Evolutionary conservation across 2,329 filamentous ascomycete species (phyloP).

Genomic region (Blumeria graminis): DNA sequence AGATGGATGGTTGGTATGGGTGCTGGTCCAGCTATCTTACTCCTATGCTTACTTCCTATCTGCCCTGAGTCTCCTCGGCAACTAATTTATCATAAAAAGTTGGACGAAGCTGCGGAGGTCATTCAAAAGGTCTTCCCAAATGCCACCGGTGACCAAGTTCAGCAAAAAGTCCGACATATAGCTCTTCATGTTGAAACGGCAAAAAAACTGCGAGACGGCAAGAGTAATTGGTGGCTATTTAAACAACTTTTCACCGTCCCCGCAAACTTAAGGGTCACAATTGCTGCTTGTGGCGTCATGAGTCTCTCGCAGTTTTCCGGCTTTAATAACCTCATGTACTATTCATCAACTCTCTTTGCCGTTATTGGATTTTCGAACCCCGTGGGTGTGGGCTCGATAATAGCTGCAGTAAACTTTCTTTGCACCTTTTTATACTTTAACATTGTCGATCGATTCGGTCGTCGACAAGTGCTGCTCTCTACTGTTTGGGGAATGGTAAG

Average conservation of each 20-base stretch:
- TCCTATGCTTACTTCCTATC: constrained; percentile 35
- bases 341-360: constrained; percentile 19
- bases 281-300: constrained; percentile 26
- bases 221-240: constrained; percentile 19
- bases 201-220: constrained; percentile 18
- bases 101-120: constrained; percentile 24
- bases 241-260: constrained; percentile 22
- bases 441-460: constrained; percentile 24
- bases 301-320: constrained; percentile 24
- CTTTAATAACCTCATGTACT: constrained; percentile 23
- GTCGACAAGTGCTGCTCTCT: constrained; percentile 21
- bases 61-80: constrained; percentile 45
- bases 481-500: constrained; percentile 21
- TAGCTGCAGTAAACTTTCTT: constrained; percentile 23
- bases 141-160: constrained; percentile 19
- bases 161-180: constrained; percentile 22
- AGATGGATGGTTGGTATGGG: constrained; percentile 43
- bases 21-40: constrained; percentile 35
- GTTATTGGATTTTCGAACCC: constrained; percentile 26
- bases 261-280: constrained; percentile 21
- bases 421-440: constrained; percentile 24
- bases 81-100: constrained; percentile 34
- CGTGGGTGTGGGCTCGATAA: constrained; percentile 21
- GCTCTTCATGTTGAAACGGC: constrained; percentile 18
- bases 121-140: constrained; percentile 20